Evolutionary conservation across 1,284 basidiomycete genomes (phyloP).

Genomic region (Rhizopogon hawkerae): DNA sequence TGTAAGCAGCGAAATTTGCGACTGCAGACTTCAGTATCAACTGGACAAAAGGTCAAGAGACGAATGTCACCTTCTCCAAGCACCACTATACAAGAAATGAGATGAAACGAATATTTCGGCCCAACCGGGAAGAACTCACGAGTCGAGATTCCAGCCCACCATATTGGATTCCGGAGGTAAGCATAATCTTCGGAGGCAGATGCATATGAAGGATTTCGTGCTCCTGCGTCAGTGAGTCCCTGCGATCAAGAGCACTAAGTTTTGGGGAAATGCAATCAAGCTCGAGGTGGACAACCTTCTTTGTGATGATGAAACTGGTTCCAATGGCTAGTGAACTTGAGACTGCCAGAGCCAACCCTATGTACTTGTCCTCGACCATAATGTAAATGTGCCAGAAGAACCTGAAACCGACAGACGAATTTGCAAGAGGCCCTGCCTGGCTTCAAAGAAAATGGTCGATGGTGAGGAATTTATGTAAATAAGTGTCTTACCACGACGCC

Average conservation of each 20-base stretch:
- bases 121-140: slow-evolving; percentile 47
- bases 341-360: slow-evolving; percentile 80
- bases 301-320: slow-evolving; percentile 92
- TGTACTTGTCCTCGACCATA: slow-evolving; percentile 88
- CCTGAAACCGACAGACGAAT: background rate
- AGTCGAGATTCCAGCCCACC: slow-evolving; percentile 96
- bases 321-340: slow-evolving; percentile 82
- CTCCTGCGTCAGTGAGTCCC: slow-evolving; percentile 77
- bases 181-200: slow-evolving; percentile 70
- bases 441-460: background rate
- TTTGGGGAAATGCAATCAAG: slow-evolving; percentile 4
- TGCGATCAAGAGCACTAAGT: slow-evolving; percentile 24
- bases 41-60: background rate
- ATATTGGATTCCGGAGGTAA: slow-evolving; percentile 90
- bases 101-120: slow-evolving; percentile 4
- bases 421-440: background rate
- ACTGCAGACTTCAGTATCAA: slow-evolving; percentile 41
- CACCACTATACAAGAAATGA: slow-evolving; percentile 51
- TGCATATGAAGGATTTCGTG: slow-evolving; percentile 42
- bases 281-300: slow-evolving; percentile 59
- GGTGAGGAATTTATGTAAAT: background rate
- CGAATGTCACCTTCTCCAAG: slow-evolving; percentile 71
- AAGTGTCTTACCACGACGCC: too few relatives aligned
- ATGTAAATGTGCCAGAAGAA: slow-evolving; percentile 9
- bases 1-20: slow-evolving; percentile 98